These are phyloP conservation scores for Medicago truncatula DNA, from an alignment of 306 rosid species.

Conservation along the genomic window DNA sequence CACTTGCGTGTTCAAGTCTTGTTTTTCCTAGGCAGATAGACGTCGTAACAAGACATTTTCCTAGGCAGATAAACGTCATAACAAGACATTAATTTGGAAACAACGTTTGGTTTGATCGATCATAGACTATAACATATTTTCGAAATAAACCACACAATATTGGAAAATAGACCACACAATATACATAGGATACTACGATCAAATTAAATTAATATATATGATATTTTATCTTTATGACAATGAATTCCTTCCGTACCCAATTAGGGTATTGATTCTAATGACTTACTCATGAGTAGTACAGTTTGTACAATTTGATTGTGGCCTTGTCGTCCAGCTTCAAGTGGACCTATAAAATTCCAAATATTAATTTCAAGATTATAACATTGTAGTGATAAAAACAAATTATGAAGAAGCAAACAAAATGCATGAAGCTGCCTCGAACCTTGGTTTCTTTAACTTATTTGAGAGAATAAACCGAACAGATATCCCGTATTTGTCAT, in stretches of 20 bases:
- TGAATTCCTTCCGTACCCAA: background rate
- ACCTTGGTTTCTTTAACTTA: too few relatives aligned
- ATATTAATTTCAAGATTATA: background rate
- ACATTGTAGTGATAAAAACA: background rate
- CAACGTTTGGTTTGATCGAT: background rate
- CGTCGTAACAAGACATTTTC: too few relatives aligned
- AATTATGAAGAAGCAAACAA: background rate
- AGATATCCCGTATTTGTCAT: too few relatives aligned
- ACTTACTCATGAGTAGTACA: slow-evolving; percentile 10
- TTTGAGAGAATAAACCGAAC: too few relatives aligned
- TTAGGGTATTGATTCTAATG: background rate
- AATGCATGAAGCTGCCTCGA: background rate
- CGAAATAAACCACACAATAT: background rate
- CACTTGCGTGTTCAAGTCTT: too few relatives aligned
- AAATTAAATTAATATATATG: background rate
- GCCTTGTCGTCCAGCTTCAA: background rate
- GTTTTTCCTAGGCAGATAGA: too few relatives aligned
- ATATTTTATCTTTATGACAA: background rate
- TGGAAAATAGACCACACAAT: background rate
- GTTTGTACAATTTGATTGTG: background rate
- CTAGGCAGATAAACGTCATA: too few relatives aligned
- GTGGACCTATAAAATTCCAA: background rate
- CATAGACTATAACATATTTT: background rate
- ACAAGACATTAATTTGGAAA: too few relatives aligned
- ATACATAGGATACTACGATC: background rate